Evolutionary conservation across 441 rosid species (phyloP).

Genomic region (Breynia disticha): DNA sequence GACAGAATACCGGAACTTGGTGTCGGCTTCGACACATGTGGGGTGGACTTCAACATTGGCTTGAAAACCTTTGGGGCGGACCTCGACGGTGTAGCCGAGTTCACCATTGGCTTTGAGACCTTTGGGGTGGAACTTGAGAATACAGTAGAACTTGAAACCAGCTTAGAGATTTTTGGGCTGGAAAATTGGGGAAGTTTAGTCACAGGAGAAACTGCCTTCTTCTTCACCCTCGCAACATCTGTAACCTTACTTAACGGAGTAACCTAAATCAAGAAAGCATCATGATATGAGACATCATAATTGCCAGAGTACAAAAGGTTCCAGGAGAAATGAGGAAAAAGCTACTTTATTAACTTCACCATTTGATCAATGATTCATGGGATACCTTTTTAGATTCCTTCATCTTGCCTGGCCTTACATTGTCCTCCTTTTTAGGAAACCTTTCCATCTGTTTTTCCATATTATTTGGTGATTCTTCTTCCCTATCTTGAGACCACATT

Average conservation of each 20-base stretch:
- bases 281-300: slow-evolving; percentile 7
- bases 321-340: not conserved
- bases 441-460: slow-evolving; percentile 20
- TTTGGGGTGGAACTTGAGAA: slow-evolving; percentile 13
- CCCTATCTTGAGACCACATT: slow-evolving; percentile 13
- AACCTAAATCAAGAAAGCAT: slow-evolving; percentile 28
- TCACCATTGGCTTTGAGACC: no score
- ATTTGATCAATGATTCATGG: slow-evolving; percentile 3
- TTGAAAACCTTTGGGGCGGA: no score
- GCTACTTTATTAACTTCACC: slow-evolving; percentile 2
- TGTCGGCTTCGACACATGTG: slow-evolving; percentile 29
- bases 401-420: slow-evolving; percentile 21
- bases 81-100: no score
- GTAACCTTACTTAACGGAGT: slow-evolving; percentile 30
- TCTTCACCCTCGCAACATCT: slow-evolving; percentile 32
- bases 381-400: slow-evolving; percentile 50
- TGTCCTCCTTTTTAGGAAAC: slow-evolving; percentile 20
- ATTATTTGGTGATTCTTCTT: slow-evolving; percentile 19
- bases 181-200: slow-evolving; percentile 35
- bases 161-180: slow-evolving; percentile 44
- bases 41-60: no score
- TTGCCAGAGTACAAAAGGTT: slow-evolving; percentile 8
- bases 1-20: slow-evolving; percentile 27
- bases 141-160: slow-evolving; percentile 29
- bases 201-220: slow-evolving; percentile 39